Evolutionary conservation across 2,329 filamentous ascomycete species (phyloP).

Genomic region (Rutstroemia sp.): DNA sequence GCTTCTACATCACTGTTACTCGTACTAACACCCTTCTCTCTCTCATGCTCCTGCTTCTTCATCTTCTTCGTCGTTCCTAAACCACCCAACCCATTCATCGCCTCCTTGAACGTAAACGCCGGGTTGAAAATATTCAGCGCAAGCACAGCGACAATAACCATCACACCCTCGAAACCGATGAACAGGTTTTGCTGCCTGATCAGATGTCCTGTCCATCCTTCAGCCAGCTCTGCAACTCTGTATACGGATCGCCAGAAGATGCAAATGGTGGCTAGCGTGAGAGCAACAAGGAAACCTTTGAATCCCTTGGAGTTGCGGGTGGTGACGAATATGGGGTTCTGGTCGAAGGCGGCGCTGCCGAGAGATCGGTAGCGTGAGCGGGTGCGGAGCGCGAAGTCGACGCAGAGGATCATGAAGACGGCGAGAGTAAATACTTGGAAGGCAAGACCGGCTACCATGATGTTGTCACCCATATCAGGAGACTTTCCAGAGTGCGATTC

Average conservation of each 20-base stretch:
- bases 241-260: slow-evolving; percentile 52
- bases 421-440: slow-evolving; percentile 53
- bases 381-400: slow-evolving; percentile 21
- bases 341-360: slow-evolving; percentile 20
- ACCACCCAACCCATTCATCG: slow-evolving; percentile 11
- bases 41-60: slow-evolving; percentile 1
- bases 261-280: slow-evolving; percentile 43
- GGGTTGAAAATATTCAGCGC: slow-evolving; percentile 34
- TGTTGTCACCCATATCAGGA: slow-evolving; percentile 42
- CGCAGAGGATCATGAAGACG: slow-evolving; percentile 40
- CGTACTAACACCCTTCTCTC: neutral
- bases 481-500: slow-evolving; percentile 34
- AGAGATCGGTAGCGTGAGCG: slow-evolving; percentile 29
- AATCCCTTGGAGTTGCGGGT: slow-evolving; percentile 16
- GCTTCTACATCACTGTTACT: slow-evolving; percentile 8
- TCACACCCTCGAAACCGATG: slow-evolving; percentile 27
- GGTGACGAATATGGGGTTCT: slow-evolving; percentile 14
- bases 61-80: slow-evolving; percentile 11
- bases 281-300: slow-evolving; percentile 22
- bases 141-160: slow-evolving; percentile 21
- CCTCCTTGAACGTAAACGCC: slow-evolving; percentile 14
- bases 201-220: slow-evolving; percentile 36
- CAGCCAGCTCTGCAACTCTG: slow-evolving; percentile 45
- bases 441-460: slow-evolving; percentile 57
- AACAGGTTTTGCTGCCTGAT: slow-evolving; percentile 20